These are phyloP conservation scores for Petasospora fabianii DNA, from an alignment of 1,139 yeast genomes.

Conservation along the genomic window DNA sequence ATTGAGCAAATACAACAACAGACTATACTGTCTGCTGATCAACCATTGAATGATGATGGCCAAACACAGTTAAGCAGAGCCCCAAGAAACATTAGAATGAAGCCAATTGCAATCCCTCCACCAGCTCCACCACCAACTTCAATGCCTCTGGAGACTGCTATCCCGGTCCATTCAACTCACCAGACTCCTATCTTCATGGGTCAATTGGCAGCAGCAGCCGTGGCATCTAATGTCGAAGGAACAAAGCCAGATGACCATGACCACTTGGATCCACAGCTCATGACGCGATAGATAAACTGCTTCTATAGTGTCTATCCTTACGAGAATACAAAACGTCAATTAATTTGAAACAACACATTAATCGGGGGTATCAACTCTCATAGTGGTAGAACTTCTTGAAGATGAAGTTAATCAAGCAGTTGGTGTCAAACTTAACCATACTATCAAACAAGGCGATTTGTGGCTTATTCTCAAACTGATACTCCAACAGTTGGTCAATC, in stretches of 20 bases:
- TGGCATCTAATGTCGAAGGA: slow-evolving; percentile 21
- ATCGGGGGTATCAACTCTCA: slow-evolving; percentile 13
- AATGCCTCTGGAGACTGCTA: no score
- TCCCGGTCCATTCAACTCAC: no score
- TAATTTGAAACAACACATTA: no score
- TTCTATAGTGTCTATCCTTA: no score
- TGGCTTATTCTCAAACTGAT: slow-evolving; percentile 55
- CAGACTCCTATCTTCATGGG: no score
- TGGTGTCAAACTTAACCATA: slow-evolving; percentile 62
- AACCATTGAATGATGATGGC: slow-evolving; percentile 7
- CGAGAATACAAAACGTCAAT: no score
- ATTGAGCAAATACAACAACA: no score
- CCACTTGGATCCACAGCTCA: slow-evolving; percentile 19
- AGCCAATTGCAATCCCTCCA: neutral
- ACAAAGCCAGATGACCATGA: slow-evolving; percentile 3
- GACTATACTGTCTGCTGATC: no score
- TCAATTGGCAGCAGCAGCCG: slow-evolving; percentile 26
- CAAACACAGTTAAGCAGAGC: slow-evolving; percentile 1
- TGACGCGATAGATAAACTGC: slow-evolving; percentile 7
- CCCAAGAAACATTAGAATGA: neutral
- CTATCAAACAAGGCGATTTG: slow-evolving; percentile 58
- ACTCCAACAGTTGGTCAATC: slow-evolving; percentile 59
- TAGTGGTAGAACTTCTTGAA: slow-evolving; percentile 63
- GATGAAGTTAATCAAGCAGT: slow-evolving; percentile 60
- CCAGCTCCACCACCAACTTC: neutral